phyloP scores from a whole-genome alignment of 257 asterid genomes.

The Nicotiana paniculata region DNA sequence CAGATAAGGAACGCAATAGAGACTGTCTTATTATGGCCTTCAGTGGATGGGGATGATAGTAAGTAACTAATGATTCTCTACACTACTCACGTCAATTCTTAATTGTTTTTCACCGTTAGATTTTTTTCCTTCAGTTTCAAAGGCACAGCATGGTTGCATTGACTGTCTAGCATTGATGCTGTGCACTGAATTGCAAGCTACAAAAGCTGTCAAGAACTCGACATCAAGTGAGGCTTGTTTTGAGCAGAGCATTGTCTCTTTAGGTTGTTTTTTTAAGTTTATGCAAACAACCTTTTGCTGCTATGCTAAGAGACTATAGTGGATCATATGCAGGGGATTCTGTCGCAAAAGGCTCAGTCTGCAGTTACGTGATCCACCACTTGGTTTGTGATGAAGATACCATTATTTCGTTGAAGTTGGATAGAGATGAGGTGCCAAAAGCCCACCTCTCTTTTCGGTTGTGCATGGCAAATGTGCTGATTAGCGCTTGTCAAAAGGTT shows the following conservation, averaged over 20 bases:
- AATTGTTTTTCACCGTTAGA: constrained; percentile 7
- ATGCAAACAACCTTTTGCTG: neutral
- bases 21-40: constrained; percentile 55
- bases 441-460: constrained; percentile 49
- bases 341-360: constrained; percentile 31
- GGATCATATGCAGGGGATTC: constrained; percentile 34
- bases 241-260: neutral
- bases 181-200: constrained; percentile 57
- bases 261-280: neutral
- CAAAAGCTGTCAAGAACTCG: constrained; percentile 30
- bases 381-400: constrained; percentile 28
- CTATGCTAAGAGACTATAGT: constrained; percentile 10
- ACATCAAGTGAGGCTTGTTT: constrained; percentile 7
- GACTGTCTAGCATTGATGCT: constrained; percentile 83
- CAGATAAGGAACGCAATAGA: constrained; percentile 44
- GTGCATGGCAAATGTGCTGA: constrained; percentile 89
- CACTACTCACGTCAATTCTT: constrained; percentile 7
- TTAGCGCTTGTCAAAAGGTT: constrained; percentile 81
- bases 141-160: constrained; percentile 95
- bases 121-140: constrained; percentile 45
- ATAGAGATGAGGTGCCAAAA: constrained; percentile 19
- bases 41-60: constrained; percentile 61
- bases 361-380: constrained; percentile 44
- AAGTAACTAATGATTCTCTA: constrained; percentile 19
- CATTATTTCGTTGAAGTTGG: constrained; percentile 19